Base-by-base conservation (phyloP, 805 yeast genomes). In the Hanseniaspora hatyaiensis region DNA sequence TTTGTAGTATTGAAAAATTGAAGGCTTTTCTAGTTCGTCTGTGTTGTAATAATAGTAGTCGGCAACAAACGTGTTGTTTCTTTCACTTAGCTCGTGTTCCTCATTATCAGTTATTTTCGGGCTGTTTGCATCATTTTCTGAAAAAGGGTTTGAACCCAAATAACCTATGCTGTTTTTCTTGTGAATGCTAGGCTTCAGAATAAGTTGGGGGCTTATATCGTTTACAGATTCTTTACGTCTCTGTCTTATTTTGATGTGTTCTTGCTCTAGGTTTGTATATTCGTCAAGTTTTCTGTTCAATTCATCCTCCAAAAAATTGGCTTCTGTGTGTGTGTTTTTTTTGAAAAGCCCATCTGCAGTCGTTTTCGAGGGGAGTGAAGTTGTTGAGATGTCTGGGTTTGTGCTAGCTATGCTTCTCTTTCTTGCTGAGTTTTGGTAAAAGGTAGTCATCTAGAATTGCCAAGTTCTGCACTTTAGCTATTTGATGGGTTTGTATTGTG, bases 1-100 rank as follows among this genome's bases (percentile, higher is more conserved):
- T 29, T 30, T 44, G 32, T 44, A 44, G 26, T 44, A 44, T 12
- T 44, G 48, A 23, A 16, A 44, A 6, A 34, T 2, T 2, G 47
- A 43, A 3, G 47, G 40, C 29, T 34, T 23, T 26, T 40, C 13
- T 11, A 36, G 6, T 4, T 34, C 3, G 2, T 43, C 47, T 4
- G 36, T 20, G 2, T 28, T 18, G 12, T 34, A 34, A 12, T 44
- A 44, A 23, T 44, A 37, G 22, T 26, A 16, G 15, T 37, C 40
- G 8, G 40, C 40, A 9, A 24, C 19, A n/a, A 37, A 37, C 15
- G 40, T 26, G 18, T 24, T 37, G 32, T 37, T 37, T 13, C 23
- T 22, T 2, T 37, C 40, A 11, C 12, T 34, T 4, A 19, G 30
- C 16, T 16, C 16, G 13, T 9, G 8, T n/a, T 23, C 24, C 9